Percentiles rank a stretch among this genome's conserved stretches.
These are phyloP conservation scores for Tulasnella sp. DNA, from an alignment of 768 basidiomycete species.

Conservation along the genomic window DNA sequence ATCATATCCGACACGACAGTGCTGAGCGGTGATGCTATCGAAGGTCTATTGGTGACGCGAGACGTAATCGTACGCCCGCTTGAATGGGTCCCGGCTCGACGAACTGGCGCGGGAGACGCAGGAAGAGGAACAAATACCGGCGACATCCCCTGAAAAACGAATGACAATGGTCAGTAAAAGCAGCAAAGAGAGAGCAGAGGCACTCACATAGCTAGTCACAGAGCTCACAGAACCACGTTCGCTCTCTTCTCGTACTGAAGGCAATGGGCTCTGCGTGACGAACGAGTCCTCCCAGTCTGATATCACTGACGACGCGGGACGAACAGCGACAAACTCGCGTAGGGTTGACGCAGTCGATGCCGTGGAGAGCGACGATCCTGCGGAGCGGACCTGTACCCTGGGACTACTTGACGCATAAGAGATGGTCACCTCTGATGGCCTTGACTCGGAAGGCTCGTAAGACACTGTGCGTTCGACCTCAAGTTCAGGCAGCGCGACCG, in stretches of 20 bases:
- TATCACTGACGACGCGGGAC: not conserved
- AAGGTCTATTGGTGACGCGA: constrained; percentile 1
- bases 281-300: constrained; percentile 5
- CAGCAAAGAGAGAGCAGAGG: not conserved
- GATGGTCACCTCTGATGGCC: not conserved
- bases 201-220: constrained; percentile 5
- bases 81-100: not conserved
- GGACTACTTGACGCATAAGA: not conserved
- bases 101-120: not conserved
- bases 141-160: not conserved
- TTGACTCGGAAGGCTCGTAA: constrained; percentile 16
- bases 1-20: constrained; percentile 11
- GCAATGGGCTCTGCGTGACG: not conserved
- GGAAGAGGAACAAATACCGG: not conserved
- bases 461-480: constrained; percentile 27
- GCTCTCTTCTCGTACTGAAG: not conserved
- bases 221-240: not conserved
- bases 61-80: not conserved
- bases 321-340: not conserved
- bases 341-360: not conserved
- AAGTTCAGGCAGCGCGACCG: constrained; percentile 42
- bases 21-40: constrained; percentile 15
- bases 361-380: not conserved
- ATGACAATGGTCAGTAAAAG: not conserved
- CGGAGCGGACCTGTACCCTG: not conserved